Conservation (phyloP, 2,329 filamentous ascomycete genomes). For the Ceratocystis destructans region DNA sequence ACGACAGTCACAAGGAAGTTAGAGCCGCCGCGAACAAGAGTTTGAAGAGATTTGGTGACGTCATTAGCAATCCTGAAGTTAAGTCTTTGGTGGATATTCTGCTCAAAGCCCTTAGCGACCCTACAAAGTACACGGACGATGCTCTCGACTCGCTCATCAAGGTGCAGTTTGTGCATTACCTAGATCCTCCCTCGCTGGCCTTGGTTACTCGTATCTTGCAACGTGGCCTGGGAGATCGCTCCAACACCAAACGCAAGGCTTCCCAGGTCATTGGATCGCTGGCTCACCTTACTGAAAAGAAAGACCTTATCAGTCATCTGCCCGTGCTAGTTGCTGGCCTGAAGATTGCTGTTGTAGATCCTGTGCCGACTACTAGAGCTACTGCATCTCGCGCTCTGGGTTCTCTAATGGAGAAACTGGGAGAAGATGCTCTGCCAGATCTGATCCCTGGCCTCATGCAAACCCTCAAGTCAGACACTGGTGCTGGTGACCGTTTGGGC, state of each 20-base stretch:
- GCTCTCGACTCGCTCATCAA: constrained; percentile 90
- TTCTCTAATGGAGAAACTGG: constrained; percentile 93
- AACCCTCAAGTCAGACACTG: constrained; percentile 92
- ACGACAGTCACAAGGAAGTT: constrained; percentile 97
- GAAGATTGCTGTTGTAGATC: constrained; percentile 79
- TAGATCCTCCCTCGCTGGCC: constrained; percentile 92
- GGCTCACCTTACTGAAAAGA: constrained; percentile 90
- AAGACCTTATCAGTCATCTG: constrained; percentile 80
- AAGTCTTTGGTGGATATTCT: constrained; percentile 83
- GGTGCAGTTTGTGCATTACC: constrained; percentile 94
- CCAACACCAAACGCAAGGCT: constrained; percentile 89
- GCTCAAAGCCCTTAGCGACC: constrained; percentile 91
- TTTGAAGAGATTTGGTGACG: constrained; percentile 93
- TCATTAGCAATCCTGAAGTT: constrained; percentile 95
- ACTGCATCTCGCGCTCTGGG: constrained; percentile 92
- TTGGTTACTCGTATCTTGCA: constrained; percentile 91
- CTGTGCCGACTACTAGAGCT: constrained; percentile 87
- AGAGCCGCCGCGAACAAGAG: constrained; percentile 83
- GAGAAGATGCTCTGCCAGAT: constrained; percentile 90
- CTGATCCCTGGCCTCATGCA: constrained; percentile 96
- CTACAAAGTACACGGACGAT: constrained; percentile 92
- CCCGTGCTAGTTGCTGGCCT: constrained; percentile 85
- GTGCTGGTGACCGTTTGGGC: constrained; percentile 87
- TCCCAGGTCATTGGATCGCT: constrained; percentile 96
- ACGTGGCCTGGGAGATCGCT: constrained; percentile 78